Evolutionary conservation across 2,329 filamentous ascomycete species (phyloP), one percentile per base, ranked within the genome.

Genomic region (Myriosclerotinia curreyana): DNA sequence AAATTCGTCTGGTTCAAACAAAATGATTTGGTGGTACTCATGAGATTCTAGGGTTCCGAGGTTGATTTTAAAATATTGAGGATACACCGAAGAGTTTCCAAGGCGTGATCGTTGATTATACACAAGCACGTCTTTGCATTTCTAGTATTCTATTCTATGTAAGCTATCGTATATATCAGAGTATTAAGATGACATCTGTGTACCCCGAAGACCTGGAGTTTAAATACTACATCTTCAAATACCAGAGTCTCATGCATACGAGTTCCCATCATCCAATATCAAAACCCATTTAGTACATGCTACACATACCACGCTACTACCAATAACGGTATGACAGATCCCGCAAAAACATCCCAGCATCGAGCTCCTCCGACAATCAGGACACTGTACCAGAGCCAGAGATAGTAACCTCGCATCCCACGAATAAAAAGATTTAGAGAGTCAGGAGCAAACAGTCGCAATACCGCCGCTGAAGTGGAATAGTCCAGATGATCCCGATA

Each of bases 401-500:
- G 14, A 17, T 46, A 46, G 25, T 40, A 1, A 12, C 12, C 14
- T 1, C 5, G 2, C 54, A 25, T 7, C 6, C 9, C 7, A 25
- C 4, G n/a, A n/a, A 25, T 25, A 58, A 31, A 42, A 58, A 11
- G 56, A 60, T 40, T 5, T 60, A 17, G 44, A 50, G 28, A 50
- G 44, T 6, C 51, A 58, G 40, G 31, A 17, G 7, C n/a, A 36
- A 20, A 40, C 2, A 14, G 12, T 22, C 6, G 14, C 20, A 8
- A 25, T 58, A 58, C 40, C 40, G 17, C 22, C 40, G 7, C 17
- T 58, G 5, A 46, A 62, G 25, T 65, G 58, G 63, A 49, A 56
- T 40, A 58, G 50, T 9, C 60, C 59, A 9, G 46, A 67, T 8
- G 67, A 69, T 52, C 64, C 66, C 3, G 65, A 56, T 1, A 69